Percentiles rank a stretch among this genome's conserved stretches.
Evolutionary conservation across 2,329 filamentous ascomycete species (phyloP).

Genomic region (Fusarium avenaceum): DNA sequence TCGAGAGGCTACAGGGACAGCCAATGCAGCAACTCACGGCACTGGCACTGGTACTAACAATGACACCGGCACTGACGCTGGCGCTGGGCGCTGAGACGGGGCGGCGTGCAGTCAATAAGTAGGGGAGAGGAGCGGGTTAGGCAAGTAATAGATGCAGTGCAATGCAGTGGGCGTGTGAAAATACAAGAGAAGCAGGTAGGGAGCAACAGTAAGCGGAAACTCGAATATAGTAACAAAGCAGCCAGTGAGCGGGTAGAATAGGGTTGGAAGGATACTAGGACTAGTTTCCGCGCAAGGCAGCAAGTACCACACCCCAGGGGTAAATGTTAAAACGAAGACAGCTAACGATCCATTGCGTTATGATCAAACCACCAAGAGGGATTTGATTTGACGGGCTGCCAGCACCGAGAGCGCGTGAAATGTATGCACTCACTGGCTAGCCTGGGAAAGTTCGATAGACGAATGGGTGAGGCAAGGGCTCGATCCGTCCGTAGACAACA

Average conservation of each 20-base stretch:
- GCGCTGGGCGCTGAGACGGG: constrained; percentile 24
- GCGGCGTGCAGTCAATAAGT: constrained; percentile 23
- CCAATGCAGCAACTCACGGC: constrained; percentile 45
- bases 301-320: constrained; percentile 30
- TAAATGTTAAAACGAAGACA: constrained; percentile 35
- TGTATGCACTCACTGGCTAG: constrained; percentile 28
- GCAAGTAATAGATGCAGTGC: constrained; percentile 30
- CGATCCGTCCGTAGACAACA: constrained; percentile 27
- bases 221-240: constrained; percentile 31
- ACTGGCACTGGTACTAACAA: constrained; percentile 30
- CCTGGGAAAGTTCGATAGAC: constrained; percentile 24
- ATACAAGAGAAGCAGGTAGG: constrained; percentile 32
- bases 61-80: constrained; percentile 14
- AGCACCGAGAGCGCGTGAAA: constrained; percentile 29
- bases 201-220: constrained; percentile 34
- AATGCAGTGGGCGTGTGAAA: constrained; percentile 34
- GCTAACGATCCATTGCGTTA: constrained; percentile 42
- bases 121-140: constrained; percentile 14
- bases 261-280: constrained; percentile 27
- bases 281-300: constrained; percentile 35
- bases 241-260: constrained; percentile 32
- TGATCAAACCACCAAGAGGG: constrained; percentile 45
- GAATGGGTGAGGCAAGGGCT: constrained; percentile 30
- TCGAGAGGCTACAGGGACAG: constrained; percentile 46
- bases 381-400: constrained; percentile 37